Evolutionary conservation across 1,284 basidiomycete genomes (phyloP), one percentile per base, ranked within the genome.

Genomic region (Trichosporon inkin): DNA sequence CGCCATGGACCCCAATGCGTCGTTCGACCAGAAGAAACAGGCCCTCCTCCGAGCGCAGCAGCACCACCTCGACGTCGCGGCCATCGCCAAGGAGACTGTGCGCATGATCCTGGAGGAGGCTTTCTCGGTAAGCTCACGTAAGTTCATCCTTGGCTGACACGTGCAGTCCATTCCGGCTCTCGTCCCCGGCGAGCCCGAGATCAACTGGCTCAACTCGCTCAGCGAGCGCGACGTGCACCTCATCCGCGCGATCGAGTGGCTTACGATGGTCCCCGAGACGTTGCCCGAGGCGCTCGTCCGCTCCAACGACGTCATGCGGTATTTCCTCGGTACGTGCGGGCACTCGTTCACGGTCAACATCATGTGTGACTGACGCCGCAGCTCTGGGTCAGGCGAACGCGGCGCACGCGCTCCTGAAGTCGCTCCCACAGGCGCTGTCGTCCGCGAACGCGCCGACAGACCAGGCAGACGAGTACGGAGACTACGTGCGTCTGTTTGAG

Each of bases 241-340:
- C 10, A 83, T 97, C 54, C 84, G 92, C 10, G 89, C 90, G 0
- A 87, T 98, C 60, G 94, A 98, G 72, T 99, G 95, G 95, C 89
- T 95, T 49, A 89, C 86, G 0, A 89, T 92, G 74, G 81, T 84
- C 63, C 84, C 86, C 40, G 79, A 82, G 17, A 95, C 91, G 1
- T 85, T 87, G 64, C 79, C 81, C n/a, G 86, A 86, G 16, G 92
- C 92, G 0, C 79, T 96, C 3, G 84, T 88, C 69, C 89, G 92
- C 68, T 86, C 89, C 1, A 92, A 93, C 63, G 86, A 89, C 39
- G 88, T 94, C 55, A 76, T 91, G 58, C 85, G 92, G 14, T 92
- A 91, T 73, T 90, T 95, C 81, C 83, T 96, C 17, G 85, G 92
- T 92, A 70, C 44, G 84, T 73, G 52, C 55, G 19, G 16, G 19